phyloP scores from a whole-genome alignment of 176 grass and related monocot genomes.

The Luzula sylvatica region DNA sequence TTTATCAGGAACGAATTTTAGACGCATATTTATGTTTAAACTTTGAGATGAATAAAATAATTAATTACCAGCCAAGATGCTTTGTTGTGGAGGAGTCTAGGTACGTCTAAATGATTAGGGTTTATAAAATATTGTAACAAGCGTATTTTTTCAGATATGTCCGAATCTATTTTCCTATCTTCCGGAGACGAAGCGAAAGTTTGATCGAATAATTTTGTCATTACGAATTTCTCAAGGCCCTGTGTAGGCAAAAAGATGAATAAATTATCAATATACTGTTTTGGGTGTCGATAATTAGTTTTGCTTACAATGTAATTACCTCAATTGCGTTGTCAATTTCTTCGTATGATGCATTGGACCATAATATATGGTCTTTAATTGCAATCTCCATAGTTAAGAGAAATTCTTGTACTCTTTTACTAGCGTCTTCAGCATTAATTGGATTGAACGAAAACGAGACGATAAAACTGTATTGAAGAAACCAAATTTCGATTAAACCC shows the following conservation, averaged over 20 bases:
- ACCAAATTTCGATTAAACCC: not conserved
- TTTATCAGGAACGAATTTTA: constrained; percentile 12
- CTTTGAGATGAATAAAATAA: not conserved
- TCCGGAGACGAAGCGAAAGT: constrained; percentile 47
- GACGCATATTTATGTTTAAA: not conserved
- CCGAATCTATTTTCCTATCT: constrained; percentile 33
- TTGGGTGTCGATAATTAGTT: not conserved
- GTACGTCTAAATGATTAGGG: constrained; percentile 83
- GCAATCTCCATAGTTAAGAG: constrained; percentile 49
- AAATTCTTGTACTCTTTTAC: constrained; percentile 58
- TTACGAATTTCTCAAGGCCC: constrained; percentile 86
- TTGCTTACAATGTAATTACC: constrained; percentile 20
- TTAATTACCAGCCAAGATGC: constrained; percentile 65
- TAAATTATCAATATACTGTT: too few relatives aligned
- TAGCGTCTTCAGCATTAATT: constrained; percentile 40
- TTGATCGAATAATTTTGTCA: constrained; percentile 76
- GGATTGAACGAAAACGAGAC: constrained; percentile 45
- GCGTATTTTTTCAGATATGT: constrained; percentile 57
- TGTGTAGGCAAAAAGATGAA: not conserved
- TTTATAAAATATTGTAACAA: constrained; percentile 78
- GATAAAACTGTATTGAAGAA: constrained; percentile 49
- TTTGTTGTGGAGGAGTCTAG: constrained; percentile 59
- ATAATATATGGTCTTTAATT: constrained; percentile 61
- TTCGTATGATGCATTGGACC: constrained; percentile 53
- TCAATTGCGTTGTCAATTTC: constrained; percentile 80